Percentiles rank a stretch among this genome's conserved stretches.
phyloP scores from a whole-genome alignment of 2,329 filamentous ascomycete genomes.

The Metarhizium brunneum region DNA sequence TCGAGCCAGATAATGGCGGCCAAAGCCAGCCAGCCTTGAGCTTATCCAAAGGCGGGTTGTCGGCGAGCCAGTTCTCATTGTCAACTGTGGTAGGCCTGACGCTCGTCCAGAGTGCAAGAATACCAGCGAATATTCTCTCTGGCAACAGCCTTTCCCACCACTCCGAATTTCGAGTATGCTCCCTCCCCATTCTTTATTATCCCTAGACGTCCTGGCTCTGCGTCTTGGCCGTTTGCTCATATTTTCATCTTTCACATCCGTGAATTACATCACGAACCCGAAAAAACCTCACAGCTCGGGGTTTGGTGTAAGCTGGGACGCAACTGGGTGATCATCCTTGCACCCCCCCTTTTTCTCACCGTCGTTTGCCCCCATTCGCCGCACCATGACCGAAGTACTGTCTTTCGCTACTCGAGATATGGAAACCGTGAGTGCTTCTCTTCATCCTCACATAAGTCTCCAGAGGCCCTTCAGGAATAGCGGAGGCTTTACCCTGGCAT shows the following conservation, averaged over 20 bases:
- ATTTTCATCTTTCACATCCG: neutral
- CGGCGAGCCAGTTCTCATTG: constrained; percentile 5
- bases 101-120: constrained; percentile 4
- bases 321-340: constrained; percentile 4
- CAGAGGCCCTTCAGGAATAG: constrained; percentile 10
- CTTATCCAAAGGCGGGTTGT: constrained; percentile 11
- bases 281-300: neutral
- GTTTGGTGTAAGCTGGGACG: constrained; percentile 4
- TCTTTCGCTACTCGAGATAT: constrained; percentile 14
- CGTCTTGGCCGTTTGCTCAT: neutral
- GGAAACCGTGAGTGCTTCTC: constrained; percentile 11
- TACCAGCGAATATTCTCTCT: constrained; percentile 4
- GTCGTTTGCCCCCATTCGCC: neutral
- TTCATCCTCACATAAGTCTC: constrained; percentile 13
- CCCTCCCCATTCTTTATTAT: constrained; percentile 6
- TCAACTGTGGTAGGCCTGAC: constrained; percentile 5
- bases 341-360: constrained; percentile 1
- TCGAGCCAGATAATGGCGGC: constrained; percentile 8
- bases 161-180: constrained; percentile 1
- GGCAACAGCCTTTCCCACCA: constrained; percentile 2
- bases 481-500: constrained; percentile 5
- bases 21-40: constrained; percentile 6
- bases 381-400: constrained; percentile 17
- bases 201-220: constrained; percentile 4
- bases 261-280: neutral